These are phyloP conservation scores for Alternaria brassicae DNA, from an alignment of 2,329 filamentous ascomycete genomes.

Conservation along the genomic window DNA sequence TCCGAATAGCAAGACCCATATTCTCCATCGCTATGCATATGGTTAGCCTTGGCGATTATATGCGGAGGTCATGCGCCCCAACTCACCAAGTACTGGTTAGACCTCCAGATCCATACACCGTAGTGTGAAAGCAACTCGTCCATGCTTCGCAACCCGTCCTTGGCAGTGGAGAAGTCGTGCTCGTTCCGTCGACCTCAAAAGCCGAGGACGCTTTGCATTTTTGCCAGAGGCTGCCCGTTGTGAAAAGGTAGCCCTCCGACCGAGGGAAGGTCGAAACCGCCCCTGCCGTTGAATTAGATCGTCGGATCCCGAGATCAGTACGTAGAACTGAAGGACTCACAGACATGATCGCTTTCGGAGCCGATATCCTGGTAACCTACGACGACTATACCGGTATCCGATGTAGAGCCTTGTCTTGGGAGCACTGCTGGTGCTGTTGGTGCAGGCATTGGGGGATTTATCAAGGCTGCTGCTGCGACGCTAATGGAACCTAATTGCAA, in stretches of 20 bases:
- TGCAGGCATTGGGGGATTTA: not conserved
- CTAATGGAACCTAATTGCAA: not conserved
- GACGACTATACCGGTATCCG: not conserved
- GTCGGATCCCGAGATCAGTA: not conserved
- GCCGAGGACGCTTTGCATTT: not conserved
- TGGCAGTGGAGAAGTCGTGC: not conserved
- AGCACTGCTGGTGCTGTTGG: constrained; percentile 4
- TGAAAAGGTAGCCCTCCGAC: constrained; percentile 7
- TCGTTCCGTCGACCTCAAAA: not conserved
- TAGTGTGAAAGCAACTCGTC: constrained; percentile 4
- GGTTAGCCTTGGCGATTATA: not conserved
- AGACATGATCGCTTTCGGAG: not conserved
- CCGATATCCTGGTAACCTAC: constrained; percentile 1
- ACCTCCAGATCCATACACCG: constrained; percentile 1
- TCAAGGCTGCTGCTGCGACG: not conserved
- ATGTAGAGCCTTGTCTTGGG: not conserved
- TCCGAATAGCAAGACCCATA: constrained; percentile 5
- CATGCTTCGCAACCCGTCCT: constrained; percentile 2
- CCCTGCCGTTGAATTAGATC: not conserved
- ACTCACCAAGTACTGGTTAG: constrained; percentile 3
- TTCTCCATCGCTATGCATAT: not conserved
- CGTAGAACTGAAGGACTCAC: not conserved
- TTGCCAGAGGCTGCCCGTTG: constrained; percentile 1
- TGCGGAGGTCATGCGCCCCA: not conserved
- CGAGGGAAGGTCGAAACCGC: not conserved